These are phyloP conservation scores for Kuraishia molischiana DNA, from an alignment of 805 yeast species.

Conservation along the genomic window DNA sequence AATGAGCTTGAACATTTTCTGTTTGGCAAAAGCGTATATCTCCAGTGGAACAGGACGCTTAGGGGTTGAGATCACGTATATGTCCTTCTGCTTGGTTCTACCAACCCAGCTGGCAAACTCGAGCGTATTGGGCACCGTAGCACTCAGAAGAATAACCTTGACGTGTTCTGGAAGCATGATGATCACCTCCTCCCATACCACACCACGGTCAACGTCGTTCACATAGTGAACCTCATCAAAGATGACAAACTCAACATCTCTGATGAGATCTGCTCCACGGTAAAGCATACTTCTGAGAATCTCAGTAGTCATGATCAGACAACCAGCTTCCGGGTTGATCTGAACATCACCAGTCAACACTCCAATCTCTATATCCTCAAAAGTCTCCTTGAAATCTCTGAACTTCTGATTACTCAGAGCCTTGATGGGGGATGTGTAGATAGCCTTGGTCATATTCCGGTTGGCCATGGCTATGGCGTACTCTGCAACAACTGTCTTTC, in stretches of 20 bases:
- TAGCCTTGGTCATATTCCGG: slow-evolving; percentile 93
- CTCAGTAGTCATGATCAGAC: slow-evolving; percentile 96
- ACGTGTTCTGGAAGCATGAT: slow-evolving; percentile 97
- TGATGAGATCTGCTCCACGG: slow-evolving; percentile 89
- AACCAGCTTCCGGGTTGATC: slow-evolving; percentile 91
- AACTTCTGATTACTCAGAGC: slow-evolving; percentile 87
- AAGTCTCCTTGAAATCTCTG: slow-evolving; percentile 74
- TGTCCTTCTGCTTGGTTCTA: slow-evolving; percentile 90
- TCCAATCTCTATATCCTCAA: slow-evolving; percentile 81
- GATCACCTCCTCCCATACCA: slow-evolving; percentile 98
- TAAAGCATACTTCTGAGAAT: slow-evolving; percentile 91
- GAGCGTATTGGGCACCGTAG: slow-evolving; percentile 96
- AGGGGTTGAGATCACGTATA: slow-evolving; percentile 92
- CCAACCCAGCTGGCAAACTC: slow-evolving; percentile 99
- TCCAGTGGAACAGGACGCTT: slow-evolving; percentile 96
- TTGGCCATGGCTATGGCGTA: slow-evolving; percentile 96
- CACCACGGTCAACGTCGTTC: slow-evolving; percentile 95
- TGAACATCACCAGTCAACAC: slow-evolving; percentile 97
- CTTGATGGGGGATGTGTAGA: slow-evolving; percentile 92
- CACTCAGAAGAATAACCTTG: slow-evolving; percentile 81
- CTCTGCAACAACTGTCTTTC: slow-evolving; percentile 97
- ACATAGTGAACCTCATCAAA: slow-evolving; percentile 96
- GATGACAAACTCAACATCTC: slow-evolving; percentile 96
- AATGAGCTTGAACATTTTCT: slow-evolving; percentile 61
- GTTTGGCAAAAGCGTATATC: slow-evolving; percentile 77